A percentile compares a stretch with the other conserved stretches of the same genome.
phyloP scores from a whole-genome alignment of 2,329 filamentous ascomycete genomes.

The Saccharata proteae region DNA sequence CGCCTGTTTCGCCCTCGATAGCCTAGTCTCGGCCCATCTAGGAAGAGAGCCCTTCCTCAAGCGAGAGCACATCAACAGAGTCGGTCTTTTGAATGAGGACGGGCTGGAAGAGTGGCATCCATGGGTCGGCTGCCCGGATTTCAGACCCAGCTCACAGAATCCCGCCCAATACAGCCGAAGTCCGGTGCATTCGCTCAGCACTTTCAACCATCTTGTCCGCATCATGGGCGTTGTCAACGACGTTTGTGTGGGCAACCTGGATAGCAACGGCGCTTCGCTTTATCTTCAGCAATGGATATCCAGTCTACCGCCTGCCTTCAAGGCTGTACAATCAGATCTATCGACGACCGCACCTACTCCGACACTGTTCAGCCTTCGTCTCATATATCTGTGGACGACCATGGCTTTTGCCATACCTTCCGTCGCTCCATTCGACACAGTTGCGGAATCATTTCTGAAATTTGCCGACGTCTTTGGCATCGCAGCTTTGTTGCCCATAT shows the following conservation, averaged over 20 bases:
- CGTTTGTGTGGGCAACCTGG: constrained; percentile 3
- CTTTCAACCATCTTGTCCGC: constrained; percentile 38
- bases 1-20: constrained; percentile 53
- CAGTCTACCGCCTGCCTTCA: constrained; percentile 5
- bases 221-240: constrained; percentile 16
- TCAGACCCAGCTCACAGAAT: constrained; percentile 12
- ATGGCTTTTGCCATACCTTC: constrained; percentile 15
- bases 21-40: constrained; percentile 41
- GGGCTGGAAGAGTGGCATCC: constrained; percentile 64
- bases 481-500: constrained; percentile 17
- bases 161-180: constrained; percentile 9
- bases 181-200: constrained; percentile 36
- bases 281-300: constrained; percentile 7
- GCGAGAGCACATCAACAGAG: constrained; percentile 33
- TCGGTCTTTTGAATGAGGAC: constrained; percentile 47
- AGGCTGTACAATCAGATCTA: constrained; percentile 5
- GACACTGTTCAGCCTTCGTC: constrained; percentile 12
- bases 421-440: constrained; percentile 10
- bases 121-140: constrained; percentile 45
- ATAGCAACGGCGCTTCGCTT: constrained; percentile 3
- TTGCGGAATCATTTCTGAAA: constrained; percentile 17
- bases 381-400: constrained; percentile 16
- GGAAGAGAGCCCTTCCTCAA: constrained; percentile 39
- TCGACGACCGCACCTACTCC: constrained; percentile 5
- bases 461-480: constrained; percentile 15